These are phyloP conservation scores for Ceratocystis diversiconidia DNA, from an alignment of 2,329 filamentous ascomycete species.

Conservation along the genomic window DNA sequence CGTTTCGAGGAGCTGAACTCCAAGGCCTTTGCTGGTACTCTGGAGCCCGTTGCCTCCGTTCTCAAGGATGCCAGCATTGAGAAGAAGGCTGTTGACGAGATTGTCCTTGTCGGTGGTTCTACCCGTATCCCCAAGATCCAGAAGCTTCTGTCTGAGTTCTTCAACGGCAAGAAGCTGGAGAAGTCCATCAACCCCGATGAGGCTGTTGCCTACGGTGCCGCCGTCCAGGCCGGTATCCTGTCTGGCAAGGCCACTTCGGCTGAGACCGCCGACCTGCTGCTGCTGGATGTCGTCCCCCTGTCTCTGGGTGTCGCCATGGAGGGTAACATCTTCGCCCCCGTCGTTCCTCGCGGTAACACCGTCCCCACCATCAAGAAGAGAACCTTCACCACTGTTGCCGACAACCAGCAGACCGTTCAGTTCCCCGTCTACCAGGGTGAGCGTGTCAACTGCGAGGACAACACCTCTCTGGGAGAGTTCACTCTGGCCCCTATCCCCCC, in stretches of 20 bases:
- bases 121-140: slow-evolving; percentile 98
- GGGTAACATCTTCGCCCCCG: slow-evolving; percentile 94
- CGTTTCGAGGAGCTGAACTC: slow-evolving; percentile 98
- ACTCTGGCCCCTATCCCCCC: slow-evolving; percentile 78
- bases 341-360: slow-evolving; percentile 66
- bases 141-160: slow-evolving; percentile 98
- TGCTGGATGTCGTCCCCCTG: slow-evolving; percentile 90
- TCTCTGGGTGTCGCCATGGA: slow-evolving; percentile 99
- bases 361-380: slow-evolving; percentile 71
- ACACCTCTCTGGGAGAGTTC: slow-evolving; percentile 95
- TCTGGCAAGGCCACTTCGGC: slow-evolving; percentile 94
- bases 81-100: slow-evolving; percentile 91
- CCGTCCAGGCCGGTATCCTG: slow-evolving; percentile 96
- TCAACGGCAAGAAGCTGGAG: slow-evolving; percentile 99
- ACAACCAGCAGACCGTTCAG: slow-evolving; percentile 66
- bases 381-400: slow-evolving; percentile 77
- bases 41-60: slow-evolving; percentile 92
- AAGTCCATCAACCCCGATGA: slow-evolving; percentile 99
- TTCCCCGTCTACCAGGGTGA: slow-evolving; percentile 95
- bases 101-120: slow-evolving; percentile 95
- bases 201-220: slow-evolving; percentile 96
- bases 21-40: slow-evolving; percentile 84
- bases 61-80: slow-evolving; percentile 81
- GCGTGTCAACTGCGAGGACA: slow-evolving; percentile 95
- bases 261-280: slow-evolving; percentile 84